Conservation (phyloP, 306 rosid species). For the Trichosanthes cucumerina region DNA sequence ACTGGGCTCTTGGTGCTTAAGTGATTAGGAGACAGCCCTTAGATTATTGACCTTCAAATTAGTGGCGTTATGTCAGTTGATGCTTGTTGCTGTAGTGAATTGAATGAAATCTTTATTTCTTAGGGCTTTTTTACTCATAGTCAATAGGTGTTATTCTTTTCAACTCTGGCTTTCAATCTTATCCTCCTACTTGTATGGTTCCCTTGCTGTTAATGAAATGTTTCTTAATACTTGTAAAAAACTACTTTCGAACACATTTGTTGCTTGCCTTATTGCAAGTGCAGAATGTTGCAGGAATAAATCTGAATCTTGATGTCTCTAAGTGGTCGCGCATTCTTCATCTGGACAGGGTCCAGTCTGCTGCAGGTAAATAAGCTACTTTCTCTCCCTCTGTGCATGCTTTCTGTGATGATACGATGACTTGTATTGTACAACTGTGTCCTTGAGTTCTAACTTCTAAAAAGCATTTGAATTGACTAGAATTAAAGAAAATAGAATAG, state of each 20-base stretch:
- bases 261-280: conserved; percentile 8
- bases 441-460: too few relatives aligned
- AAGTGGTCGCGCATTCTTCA: conserved; percentile 85
- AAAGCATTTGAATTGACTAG: not conserved
- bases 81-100: not conserved
- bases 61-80: not conserved
- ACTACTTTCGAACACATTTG: not conserved
- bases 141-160: not conserved
- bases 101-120: not conserved
- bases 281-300: conserved; percentile 83
- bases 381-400: conserved; percentile 1
- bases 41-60: not conserved
- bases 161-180: not conserved
- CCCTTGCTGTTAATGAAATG: not conserved
- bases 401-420: not conserved
- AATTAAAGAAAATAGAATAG: not conserved
- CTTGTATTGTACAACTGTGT: too few relatives aligned
- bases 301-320: conserved; percentile 73
- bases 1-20: not conserved
- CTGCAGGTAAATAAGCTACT: conserved; percentile 52
- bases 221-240: not conserved
- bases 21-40: not conserved
- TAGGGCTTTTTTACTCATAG: not conserved
- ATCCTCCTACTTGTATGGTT: not conserved
- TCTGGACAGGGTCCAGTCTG: conserved; percentile 58